phyloP scores from a whole-genome alignment of 768 basidiomycete genomes.

The Mycena haematopus region DNA sequence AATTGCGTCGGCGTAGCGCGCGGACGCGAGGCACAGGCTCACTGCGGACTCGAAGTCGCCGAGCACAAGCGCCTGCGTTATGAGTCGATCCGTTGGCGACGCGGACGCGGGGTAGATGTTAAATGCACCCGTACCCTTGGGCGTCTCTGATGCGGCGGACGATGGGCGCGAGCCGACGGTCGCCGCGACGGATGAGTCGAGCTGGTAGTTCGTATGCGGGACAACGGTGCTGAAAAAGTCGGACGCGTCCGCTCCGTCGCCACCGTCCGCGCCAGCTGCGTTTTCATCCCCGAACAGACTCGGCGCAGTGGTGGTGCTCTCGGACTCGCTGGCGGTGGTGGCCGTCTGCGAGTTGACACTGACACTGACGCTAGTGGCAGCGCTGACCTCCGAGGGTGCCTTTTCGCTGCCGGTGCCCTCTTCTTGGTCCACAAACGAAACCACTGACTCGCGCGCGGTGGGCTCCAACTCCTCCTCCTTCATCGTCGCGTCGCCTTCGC shows the following conservation, averaged over 20 bases:
- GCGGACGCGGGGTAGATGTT: constrained; percentile 89
- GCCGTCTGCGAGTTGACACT: constrained; percentile 69
- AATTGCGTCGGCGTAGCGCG: constrained; percentile 94
- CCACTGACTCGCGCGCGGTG: constrained; percentile 70
- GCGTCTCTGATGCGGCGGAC: constrained; percentile 73
- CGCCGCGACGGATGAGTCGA: constrained; percentile 93
- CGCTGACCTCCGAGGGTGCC: constrained; percentile 79
- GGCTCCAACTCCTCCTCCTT: constrained; percentile 49
- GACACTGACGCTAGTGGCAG: constrained; percentile 32
- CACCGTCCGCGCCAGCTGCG: constrained; percentile 52
- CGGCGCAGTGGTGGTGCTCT: constrained; percentile 80
- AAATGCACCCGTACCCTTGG: constrained; percentile 81
- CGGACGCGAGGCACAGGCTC: constrained; percentile 84
- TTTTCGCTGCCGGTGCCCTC: constrained; percentile 54
- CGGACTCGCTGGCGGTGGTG: constrained; percentile 65
- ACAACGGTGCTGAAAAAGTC: constrained; percentile 93
- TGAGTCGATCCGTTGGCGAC: constrained; percentile 83
- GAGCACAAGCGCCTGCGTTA: constrained; percentile 92
- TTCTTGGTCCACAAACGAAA: constrained; percentile 85
- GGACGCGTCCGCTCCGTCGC: constrained; percentile 40
- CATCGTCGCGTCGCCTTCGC: constrained; percentile 40
- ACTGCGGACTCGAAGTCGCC: constrained; percentile 97
- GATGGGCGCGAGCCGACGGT: constrained; percentile 93
- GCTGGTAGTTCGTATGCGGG: constrained; percentile 79
- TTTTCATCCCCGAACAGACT: constrained; percentile 87